These are phyloP conservation scores for Russula foetens DNA, from an alignment of 768 basidiomycete genomes.

Conservation along the genomic window DNA sequence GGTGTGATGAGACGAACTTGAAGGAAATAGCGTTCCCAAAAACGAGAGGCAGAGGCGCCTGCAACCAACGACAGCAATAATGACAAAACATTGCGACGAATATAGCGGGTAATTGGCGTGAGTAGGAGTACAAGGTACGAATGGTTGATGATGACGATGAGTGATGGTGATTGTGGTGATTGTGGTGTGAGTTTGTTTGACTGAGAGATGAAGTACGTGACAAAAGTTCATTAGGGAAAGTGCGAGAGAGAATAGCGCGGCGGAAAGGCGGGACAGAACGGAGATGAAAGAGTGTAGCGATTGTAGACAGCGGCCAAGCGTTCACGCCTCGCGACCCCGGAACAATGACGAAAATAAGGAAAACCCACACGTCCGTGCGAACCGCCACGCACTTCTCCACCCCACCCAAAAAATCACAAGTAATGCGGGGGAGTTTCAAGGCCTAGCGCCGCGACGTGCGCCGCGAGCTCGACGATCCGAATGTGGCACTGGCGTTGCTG, in stretches of 20 bases:
- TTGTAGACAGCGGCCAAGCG: constrained; percentile 5
- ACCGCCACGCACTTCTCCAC: background rate
- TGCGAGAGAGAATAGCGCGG: background rate
- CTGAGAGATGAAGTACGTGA: background rate
- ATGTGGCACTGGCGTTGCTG: background rate
- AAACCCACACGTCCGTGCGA: background rate
- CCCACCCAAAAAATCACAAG: background rate
- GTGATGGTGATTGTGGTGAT: background rate
- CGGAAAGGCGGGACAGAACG: constrained; percentile 1
- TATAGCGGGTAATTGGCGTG: background rate
- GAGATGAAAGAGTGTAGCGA: constrained; percentile 9
- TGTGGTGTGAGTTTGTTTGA: background rate
- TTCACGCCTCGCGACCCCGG: background rate
- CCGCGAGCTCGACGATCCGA: background rate
- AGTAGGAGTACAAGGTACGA: background rate
- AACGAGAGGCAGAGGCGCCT: background rate
- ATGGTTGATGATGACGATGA: background rate
- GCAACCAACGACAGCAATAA: background rate
- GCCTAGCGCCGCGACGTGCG: constrained; percentile 6
- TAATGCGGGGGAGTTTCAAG: background rate
- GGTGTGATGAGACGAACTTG: background rate
- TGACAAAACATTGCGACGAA: background rate
- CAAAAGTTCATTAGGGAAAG: background rate
- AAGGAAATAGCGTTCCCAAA: background rate
- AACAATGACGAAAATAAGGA: constrained; percentile 4